Evolutionary conservation across 2,329 filamentous ascomycete species (phyloP).

Genomic region (Nemania sp.): DNA sequence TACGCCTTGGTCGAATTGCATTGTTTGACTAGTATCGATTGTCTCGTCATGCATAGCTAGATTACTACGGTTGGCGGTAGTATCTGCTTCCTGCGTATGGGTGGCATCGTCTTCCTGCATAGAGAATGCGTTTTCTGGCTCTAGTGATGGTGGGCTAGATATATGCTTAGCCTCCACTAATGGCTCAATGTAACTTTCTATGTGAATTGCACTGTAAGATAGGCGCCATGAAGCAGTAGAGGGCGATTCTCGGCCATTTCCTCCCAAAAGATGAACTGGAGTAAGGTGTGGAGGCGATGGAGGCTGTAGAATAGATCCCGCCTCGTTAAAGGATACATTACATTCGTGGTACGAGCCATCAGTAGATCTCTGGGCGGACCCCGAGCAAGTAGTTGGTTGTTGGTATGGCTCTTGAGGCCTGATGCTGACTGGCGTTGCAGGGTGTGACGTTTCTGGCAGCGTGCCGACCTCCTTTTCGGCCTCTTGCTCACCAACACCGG

Average conservation of each 20-base stretch:
- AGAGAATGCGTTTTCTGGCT: slow-evolving; percentile 16
- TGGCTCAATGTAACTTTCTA: slow-evolving; percentile 43
- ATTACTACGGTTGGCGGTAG: slow-evolving; percentile 15
- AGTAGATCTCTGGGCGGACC: slow-evolving; percentile 25
- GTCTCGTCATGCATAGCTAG: slow-evolving; percentile 25
- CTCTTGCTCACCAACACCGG: slow-evolving; percentile 39
- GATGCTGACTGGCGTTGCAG: slow-evolving; percentile 21
- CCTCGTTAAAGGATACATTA: slow-evolving; percentile 32
- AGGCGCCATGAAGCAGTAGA: slow-evolving; percentile 49
- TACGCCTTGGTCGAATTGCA: slow-evolving; percentile 7
- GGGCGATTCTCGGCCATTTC: slow-evolving; percentile 41
- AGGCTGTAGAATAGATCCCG: slow-evolving; percentile 37
- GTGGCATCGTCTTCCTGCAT: slow-evolving; percentile 11
- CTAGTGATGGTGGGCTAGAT: slow-evolving; percentile 28
- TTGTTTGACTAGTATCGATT: slow-evolving; percentile 17
- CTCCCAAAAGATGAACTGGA: slow-evolving; percentile 40
- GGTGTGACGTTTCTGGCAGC: slow-evolving; percentile 25
- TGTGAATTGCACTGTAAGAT: slow-evolving; percentile 46
- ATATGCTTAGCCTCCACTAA: slow-evolving; percentile 30
- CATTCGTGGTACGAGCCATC: slow-evolving; percentile 30
- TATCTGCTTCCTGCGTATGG: slow-evolving; percentile 16
- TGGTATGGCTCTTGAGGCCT: slow-evolving; percentile 26
- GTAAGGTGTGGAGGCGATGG: slow-evolving; percentile 43
- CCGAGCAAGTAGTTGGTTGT: slow-evolving; percentile 40
- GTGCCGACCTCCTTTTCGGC: slow-evolving; percentile 19